phyloP scores from a whole-genome alignment of 768 basidiomycete species.

The Tylopilus balloui region DNA sequence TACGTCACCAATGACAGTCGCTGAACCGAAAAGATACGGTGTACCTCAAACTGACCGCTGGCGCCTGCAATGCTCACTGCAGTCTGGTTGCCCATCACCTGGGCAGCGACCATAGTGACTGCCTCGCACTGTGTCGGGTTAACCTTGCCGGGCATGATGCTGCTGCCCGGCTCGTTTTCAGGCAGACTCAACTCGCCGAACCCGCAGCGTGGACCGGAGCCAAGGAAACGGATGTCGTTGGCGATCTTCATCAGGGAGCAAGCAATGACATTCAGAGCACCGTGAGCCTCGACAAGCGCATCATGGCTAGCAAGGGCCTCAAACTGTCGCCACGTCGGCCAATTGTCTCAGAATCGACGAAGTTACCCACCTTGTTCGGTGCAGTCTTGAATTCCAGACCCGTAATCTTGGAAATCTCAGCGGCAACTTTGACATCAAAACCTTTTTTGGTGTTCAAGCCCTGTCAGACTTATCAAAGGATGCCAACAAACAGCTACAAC shows the following conservation, averaged over 20 bases:
- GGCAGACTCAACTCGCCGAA: constrained; percentile 92
- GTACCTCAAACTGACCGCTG: constrained; percentile 94
- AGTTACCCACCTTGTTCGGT: constrained; percentile 79
- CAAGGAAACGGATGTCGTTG: constrained; percentile 97
- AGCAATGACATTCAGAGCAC: constrained; percentile 94
- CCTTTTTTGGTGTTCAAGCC: constrained; percentile 96
- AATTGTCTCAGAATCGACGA: neutral
- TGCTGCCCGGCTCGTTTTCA: constrained; percentile 98
- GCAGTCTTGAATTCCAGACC: constrained; percentile 92
- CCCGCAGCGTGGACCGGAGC: constrained; percentile 95
- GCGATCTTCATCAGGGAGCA: constrained; percentile 99
- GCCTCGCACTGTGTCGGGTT: constrained; percentile 99
- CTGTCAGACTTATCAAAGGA: constrained; percentile 37
- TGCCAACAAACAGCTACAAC: neutral
- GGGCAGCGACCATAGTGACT: constrained; percentile 96
- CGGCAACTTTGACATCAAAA: constrained; percentile 92
- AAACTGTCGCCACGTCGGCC: constrained; percentile 51
- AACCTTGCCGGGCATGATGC: constrained; percentile 99
- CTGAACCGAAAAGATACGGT: constrained; percentile 15
- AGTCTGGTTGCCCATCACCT: constrained; percentile 98
- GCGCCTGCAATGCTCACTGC: constrained; percentile 88
- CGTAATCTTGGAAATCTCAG: constrained; percentile 86
- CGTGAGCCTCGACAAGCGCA: constrained; percentile 95
- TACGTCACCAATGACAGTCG: constrained; percentile 8
- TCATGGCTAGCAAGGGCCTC: constrained; percentile 98